Evolutionary conservation across 2,329 filamentous ascomycete species (phyloP), one percentile per base, ranked within the genome.

Genomic region (Fusarium falciforme): DNA sequence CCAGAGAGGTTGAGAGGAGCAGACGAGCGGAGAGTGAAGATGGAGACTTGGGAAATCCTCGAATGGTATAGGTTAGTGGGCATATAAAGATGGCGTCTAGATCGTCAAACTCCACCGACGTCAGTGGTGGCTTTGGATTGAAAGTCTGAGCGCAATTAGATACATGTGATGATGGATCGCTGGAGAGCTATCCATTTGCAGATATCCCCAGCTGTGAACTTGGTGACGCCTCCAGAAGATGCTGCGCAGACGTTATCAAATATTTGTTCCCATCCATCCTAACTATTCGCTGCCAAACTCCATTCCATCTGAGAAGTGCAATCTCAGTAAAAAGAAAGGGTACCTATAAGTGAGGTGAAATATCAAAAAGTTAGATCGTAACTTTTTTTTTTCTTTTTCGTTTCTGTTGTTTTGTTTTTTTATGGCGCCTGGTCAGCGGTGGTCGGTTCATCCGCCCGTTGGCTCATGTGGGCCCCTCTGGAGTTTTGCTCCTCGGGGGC

Each of bases 231-330:
- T 42, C 2, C 10, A 11, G 12, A 12, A 40, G 38, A 10, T 12
- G 10, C 9, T 11, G 20, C 6, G 10, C 5, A 20, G 9, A 42
- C n/a, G 14, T 42, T 3, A 0, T 4, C 6, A 1, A 22, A 4
- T 6, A 12, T 5, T 4, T 12, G n/a, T 42, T 3, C 4, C 5
- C 5, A 1, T 14, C n/a, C 6, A 42, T 11, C 38, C 38, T 20
- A 20, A 11, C 38, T 7, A 11, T 35, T 16, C 12, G 33, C 33
- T 16, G 6, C 6, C 14, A 16, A 16, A 17, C 35, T 16, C 6
- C 6, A 36, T 8, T 4, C 35, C 14, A 36, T 36, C 6, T 4
- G 7, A 36, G 2, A 6, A 36, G 35, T 36, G 14, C 7, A 17
- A 16, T 8, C 14, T 36, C 1, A 4, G 10, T 1, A 6, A 20